These are phyloP conservation scores for Mallotus repandus DNA, from an alignment of 441 rosid species.

Conservation along the genomic window DNA sequence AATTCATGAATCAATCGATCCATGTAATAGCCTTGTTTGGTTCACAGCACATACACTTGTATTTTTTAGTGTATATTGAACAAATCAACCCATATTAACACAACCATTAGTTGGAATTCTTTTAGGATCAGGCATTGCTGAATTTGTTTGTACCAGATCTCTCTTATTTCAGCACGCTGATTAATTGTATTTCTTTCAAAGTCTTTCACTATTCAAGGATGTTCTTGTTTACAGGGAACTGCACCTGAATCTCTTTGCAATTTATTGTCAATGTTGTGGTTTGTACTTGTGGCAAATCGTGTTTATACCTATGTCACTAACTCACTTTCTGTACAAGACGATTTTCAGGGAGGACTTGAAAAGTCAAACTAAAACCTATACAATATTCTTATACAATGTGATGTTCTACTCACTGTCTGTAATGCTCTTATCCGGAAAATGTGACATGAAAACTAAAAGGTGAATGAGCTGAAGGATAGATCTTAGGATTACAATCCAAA, in stretches of 20 bases:
- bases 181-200: background rate
- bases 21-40: background rate
- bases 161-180: background rate
- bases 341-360: too few species aligned
- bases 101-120: background rate
- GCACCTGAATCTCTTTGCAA: background rate
- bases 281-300: too few species aligned
- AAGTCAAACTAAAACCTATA: too few species aligned
- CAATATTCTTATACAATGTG: too few species aligned
- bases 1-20: slow-evolving; percentile 4
- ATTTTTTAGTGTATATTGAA: background rate
- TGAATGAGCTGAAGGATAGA: too few species aligned
- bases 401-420: too few species aligned
- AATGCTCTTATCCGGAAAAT: too few species aligned
- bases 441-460: too few species aligned
- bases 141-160: background rate
- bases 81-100: background rate
- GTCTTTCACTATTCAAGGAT: background rate
- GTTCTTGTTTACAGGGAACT: background rate
- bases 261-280: too few species aligned
- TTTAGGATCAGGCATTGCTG: background rate
- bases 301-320: too few species aligned
- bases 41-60: background rate
- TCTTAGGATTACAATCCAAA: too few species aligned
- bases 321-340: too few species aligned